Conservation (phyloP, 176 grass and related monocot genomes). For the Urochloa ruziziensis region DNA sequence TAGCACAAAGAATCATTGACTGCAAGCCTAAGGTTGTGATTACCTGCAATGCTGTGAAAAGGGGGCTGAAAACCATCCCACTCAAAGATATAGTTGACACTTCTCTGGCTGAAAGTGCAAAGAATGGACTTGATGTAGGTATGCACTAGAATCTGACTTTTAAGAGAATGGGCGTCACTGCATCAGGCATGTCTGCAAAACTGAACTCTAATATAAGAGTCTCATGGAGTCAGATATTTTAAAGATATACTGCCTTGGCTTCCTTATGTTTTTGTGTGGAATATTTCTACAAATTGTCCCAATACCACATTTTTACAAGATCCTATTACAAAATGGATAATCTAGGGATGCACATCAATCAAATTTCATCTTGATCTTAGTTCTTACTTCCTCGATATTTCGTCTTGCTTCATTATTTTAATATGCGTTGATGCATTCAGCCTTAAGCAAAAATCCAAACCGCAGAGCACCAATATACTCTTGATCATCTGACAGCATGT, state of each 20-base stretch:
- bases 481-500: not conserved
- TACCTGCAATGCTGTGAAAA: slow-evolving; percentile 93
- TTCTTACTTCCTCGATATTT: not conserved
- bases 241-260: not conserved
- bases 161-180: not conserved
- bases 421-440: not conserved
- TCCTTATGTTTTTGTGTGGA: not conserved
- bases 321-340: not conserved
- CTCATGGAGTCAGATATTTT: not conserved
- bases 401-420: not conserved
- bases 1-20: slow-evolving; percentile 83
- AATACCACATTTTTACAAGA: not conserved
- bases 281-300: not conserved
- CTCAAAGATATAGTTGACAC: slow-evolving; percentile 92
- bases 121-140: slow-evolving; percentile 78
- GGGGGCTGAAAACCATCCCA: slow-evolving; percentile 67
- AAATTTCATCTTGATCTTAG: not conserved
- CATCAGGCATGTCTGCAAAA: not conserved
- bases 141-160: slow-evolving; percentile 18
- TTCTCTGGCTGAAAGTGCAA: slow-evolving; percentile 59
- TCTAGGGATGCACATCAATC: not conserved
- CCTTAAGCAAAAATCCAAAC: not conserved
- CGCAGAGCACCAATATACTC: not conserved
- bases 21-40: slow-evolving; percentile 93
- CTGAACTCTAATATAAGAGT: not conserved